Evolutionary conservation across 495 filamentous ascomycete species (phyloP).

Genomic region (Hamigera avellanea): DNA sequence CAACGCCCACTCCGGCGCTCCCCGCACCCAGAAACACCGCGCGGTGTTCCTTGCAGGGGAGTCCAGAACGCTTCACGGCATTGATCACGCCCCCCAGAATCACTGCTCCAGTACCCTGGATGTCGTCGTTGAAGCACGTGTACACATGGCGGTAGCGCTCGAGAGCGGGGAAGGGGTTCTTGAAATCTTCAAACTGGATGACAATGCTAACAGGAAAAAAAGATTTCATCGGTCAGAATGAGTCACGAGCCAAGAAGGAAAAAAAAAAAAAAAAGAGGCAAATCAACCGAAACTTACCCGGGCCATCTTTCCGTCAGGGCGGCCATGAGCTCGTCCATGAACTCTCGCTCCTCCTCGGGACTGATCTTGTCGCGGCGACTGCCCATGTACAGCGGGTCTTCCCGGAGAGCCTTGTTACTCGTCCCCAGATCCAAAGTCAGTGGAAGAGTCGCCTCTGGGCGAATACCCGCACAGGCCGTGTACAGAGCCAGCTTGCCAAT

Average conservation of each 20-base stretch:
- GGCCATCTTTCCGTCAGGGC: slow-evolving; percentile 82
- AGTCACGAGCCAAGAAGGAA: slow-evolving; percentile 1
- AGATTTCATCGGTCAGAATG: background rate
- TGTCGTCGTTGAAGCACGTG: slow-evolving; percentile 98
- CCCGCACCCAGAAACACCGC: slow-evolving; percentile 96
- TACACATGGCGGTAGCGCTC: slow-evolving; percentile 77
- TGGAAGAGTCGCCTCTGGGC: slow-evolving; percentile 82
- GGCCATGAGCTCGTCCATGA: slow-evolving; percentile 95
- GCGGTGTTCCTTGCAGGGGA: slow-evolving; percentile 81
- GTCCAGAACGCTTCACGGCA: slow-evolving; percentile 77
- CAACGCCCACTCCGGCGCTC: slow-evolving; percentile 90
- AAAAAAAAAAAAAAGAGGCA: no score
- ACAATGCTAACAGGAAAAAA: slow-evolving; percentile 52
- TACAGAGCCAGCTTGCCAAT: slow-evolving; percentile 92
- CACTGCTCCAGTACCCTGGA: slow-evolving; percentile 95
- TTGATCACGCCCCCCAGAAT: slow-evolving; percentile 91
- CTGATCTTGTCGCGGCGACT: slow-evolving; percentile 70
- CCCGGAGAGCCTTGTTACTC: slow-evolving; percentile 74
- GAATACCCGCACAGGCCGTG: slow-evolving; percentile 91
- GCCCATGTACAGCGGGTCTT: slow-evolving; percentile 91
- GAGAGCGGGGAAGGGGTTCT: slow-evolving; percentile 92
- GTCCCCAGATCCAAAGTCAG: slow-evolving; percentile 89
- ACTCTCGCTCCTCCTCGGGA: slow-evolving; percentile 75
- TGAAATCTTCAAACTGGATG: slow-evolving; percentile 97
- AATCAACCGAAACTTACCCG: slow-evolving; percentile 52